These are phyloP conservation scores for Zymoseptoria tritici DNA, from an alignment of 2,329 filamentous ascomycete species.

Conservation along the genomic window DNA sequence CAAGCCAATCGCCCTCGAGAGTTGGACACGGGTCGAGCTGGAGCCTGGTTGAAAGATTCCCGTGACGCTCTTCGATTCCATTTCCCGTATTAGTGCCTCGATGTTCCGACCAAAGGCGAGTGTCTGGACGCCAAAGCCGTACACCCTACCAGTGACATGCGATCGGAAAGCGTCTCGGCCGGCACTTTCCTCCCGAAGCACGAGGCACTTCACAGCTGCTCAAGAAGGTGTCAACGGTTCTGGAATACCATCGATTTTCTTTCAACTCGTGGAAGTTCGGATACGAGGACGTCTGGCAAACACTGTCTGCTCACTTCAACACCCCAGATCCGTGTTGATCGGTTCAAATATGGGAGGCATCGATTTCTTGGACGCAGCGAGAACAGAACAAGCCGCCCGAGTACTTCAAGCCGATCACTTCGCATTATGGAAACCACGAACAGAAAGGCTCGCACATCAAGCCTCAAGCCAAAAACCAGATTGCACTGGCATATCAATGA, in stretches of 20 bases:
- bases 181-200: constrained; percentile 56
- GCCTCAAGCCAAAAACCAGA: too few species aligned
- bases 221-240: constrained; percentile 59
- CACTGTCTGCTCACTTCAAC: constrained; percentile 62
- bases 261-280: constrained; percentile 86
- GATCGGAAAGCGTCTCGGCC: too few species aligned
- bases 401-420: constrained; percentile 63
- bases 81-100: constrained; percentile 82
- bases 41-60: constrained; percentile 60
- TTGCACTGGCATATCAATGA: too few species aligned
- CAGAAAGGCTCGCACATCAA: too few species aligned
- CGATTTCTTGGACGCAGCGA: constrained; percentile 44
- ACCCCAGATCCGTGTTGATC: constrained; percentile 71
- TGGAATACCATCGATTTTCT: constrained; percentile 69
- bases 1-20: constrained; percentile 74
- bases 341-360: constrained; percentile 71
- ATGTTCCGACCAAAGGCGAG: constrained; percentile 83
- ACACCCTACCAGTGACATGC: too few species aligned
- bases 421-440: constrained; percentile 68
- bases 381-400: constrained; percentile 42
- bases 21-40: constrained; percentile 69
- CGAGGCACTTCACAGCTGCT: constrained; percentile 70
- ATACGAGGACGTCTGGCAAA: constrained; percentile 88
- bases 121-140: constrained; percentile 53
- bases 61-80: constrained; percentile 82